Conservation (phyloP, 768 basidiomycete genomes). For the Trametopsis cervina region DNA sequence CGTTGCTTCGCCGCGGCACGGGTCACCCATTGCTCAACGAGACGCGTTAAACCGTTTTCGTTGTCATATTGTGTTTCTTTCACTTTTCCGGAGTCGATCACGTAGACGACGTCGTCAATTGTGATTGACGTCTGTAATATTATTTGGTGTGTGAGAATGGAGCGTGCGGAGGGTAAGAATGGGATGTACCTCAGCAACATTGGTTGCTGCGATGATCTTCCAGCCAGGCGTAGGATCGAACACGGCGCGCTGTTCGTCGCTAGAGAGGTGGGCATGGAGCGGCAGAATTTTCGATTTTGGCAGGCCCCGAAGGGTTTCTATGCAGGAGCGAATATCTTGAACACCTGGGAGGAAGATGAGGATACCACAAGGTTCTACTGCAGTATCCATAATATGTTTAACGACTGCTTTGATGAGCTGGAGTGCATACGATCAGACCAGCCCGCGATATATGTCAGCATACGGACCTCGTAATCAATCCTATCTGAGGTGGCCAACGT, state of each 20-base stretch:
- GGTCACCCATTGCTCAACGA: slow-evolving; percentile 77
- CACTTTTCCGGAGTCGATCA: slow-evolving; percentile 79
- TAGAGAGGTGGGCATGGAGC: slow-evolving; percentile 85
- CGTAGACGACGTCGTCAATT: slow-evolving; percentile 83
- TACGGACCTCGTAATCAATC: slow-evolving; percentile 65
- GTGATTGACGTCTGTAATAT: slow-evolving; percentile 75
- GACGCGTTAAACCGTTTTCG: slow-evolving; percentile 60
- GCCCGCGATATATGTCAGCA: not conserved
- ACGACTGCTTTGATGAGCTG: slow-evolving; percentile 66
- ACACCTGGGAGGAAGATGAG: slow-evolving; percentile 90
- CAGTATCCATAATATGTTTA: slow-evolving; percentile 48
- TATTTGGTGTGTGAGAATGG: not conserved
- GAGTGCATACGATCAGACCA: too few species aligned
- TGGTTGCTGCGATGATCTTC: slow-evolving; percentile 87
- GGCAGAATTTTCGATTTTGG: slow-evolving; percentile 49
- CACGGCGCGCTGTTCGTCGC: slow-evolving; percentile 73
- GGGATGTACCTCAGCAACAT: slow-evolving; percentile 73
- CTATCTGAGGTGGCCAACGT: slow-evolving; percentile 51
- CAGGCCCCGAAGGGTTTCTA: slow-evolving; percentile 44
- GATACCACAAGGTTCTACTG: slow-evolving; percentile 52
- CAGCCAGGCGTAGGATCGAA: slow-evolving; percentile 59
- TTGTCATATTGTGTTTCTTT: slow-evolving; percentile 77
- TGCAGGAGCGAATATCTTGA: slow-evolving; percentile 77
- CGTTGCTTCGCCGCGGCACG: slow-evolving; percentile 78
- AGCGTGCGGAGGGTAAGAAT: not conserved